Base-by-base conservation (phyloP, 257 asterid genomes). In the Solanum neorickii region DNA sequence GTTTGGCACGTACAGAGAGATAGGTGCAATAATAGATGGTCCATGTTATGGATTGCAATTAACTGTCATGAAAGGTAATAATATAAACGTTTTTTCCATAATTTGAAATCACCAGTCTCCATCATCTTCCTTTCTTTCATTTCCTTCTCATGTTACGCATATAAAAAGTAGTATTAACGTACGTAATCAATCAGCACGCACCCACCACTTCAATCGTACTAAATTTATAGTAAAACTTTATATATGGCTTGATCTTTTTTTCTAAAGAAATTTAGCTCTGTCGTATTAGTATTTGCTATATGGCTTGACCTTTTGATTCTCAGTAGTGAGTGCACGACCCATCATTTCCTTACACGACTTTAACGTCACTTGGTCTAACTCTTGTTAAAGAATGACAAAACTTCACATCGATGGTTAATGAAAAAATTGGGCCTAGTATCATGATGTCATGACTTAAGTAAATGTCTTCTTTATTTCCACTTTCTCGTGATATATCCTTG, bases 271-370 rank as follows among this genome's bases (percentile, higher is more conserved):
- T 47, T 82, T 78, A 65, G 78, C 5, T 33, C 59, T 52, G 29
- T 39, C 42, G 37, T 90, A 68, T 41, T 86, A 12, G 10, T 87
- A 41, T 3, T 75, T 41, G 35, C 31, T 84, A 3, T 88, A 82
- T 84, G 85, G 88, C 6, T 60, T 89, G 41, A 90, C 88, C 11
- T 74, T 89, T 21, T 89, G 80, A 86, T 88, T 88, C 8, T 52
- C 77, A 84, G 73, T 89, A 85, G 73, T 89, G 25, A 69, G 16
- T 31, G 98, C 89, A 33, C 92, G 98, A 66, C 94, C 94, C 5
- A 94, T 97, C 56, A 93, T 95, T 15, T 96, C 95, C 74, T 27
- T 56, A 12, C 94, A 95, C 72, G 96, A 96, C 86, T 95, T 95
- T 52, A 86, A 91, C 3, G 87, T 91, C 52, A 85, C 96, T 5